Conservation (phyloP, 768 basidiomycete species). For the Xerocomellus intermedius region DNA sequence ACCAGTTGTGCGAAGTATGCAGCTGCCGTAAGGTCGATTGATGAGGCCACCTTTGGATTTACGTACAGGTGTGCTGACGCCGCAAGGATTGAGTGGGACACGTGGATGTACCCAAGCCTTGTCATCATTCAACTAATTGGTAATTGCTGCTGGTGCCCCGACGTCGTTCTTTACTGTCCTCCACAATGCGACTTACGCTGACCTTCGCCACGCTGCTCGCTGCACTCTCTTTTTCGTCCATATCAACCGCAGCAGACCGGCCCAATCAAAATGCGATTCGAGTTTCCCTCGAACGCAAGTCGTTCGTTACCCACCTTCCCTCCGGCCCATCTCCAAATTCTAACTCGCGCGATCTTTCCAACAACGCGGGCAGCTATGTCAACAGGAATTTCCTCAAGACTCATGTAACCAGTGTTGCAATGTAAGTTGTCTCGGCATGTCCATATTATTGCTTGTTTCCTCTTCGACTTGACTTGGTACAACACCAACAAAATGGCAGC, state of each 20-base stretch:
- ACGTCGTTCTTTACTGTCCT: background rate
- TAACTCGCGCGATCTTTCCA: background rate
- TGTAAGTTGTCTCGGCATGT: slow-evolving; percentile 14
- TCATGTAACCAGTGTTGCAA: slow-evolving; percentile 15
- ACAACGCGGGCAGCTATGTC: slow-evolving; percentile 1
- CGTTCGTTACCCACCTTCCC: slow-evolving; percentile 4
- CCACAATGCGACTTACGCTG: slow-evolving; percentile 20
- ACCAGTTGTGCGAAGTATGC: background rate
- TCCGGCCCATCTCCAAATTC: background rate
- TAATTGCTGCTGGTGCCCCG: background rate
- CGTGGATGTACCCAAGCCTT: no score
- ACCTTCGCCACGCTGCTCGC: slow-evolving; percentile 12
- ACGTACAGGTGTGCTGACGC: background rate
- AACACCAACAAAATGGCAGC: background rate
- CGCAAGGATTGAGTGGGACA: no score
- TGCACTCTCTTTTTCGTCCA: slow-evolving; percentile 17
- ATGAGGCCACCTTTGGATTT: background rate
- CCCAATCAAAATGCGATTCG: slow-evolving; percentile 9
- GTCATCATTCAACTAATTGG: background rate
- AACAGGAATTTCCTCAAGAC: slow-evolving; percentile 10
- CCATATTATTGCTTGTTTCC: background rate
- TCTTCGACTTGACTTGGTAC: background rate
- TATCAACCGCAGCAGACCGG: slow-evolving; percentile 1
- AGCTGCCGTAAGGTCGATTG: background rate
- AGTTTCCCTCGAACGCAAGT: slow-evolving; percentile 25